phyloP scores from a whole-genome alignment of 805 yeast genomes.

The Starmerella etchellsii region DNA sequence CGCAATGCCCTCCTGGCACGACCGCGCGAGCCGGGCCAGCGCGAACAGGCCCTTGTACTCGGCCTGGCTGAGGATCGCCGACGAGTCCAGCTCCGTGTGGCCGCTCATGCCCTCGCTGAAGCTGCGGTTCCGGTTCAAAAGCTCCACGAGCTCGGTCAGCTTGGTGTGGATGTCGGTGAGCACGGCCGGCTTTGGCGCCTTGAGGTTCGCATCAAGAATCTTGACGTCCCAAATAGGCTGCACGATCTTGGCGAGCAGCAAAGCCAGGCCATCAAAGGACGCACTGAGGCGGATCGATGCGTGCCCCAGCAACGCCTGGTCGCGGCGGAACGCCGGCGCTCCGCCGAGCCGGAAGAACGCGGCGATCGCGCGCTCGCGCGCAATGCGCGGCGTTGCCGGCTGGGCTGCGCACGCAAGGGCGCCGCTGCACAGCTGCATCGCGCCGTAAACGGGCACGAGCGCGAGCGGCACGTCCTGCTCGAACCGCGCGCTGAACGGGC shows the following conservation, averaged over 20 bases:
- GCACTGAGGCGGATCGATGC: constrained; percentile 66
- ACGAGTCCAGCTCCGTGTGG: constrained; percentile 15
- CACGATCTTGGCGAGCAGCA: constrained; percentile 64
- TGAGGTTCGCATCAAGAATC: constrained; percentile 37
- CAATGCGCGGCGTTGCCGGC: constrained; percentile 34
- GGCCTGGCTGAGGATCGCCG: constrained; percentile 43
- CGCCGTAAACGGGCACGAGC: constrained; percentile 68
- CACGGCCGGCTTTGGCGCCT: constrained; percentile 1
- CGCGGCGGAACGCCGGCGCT: constrained; percentile 20
- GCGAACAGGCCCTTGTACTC: constrained; percentile 83
- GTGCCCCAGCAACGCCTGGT: constrained; percentile 16
- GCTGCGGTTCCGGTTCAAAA: constrained; percentile 34
- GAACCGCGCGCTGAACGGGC: constrained; percentile 69
- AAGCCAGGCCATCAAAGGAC: constrained; percentile 75
- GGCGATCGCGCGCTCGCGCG: constrained; percentile 28
- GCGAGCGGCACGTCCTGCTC: constrained; percentile 48
- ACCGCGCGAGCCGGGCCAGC: constrained; percentile 55
- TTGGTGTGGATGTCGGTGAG: constrained; percentile 25
- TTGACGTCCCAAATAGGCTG: constrained; percentile 66
- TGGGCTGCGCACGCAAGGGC: constrained; percentile 69
- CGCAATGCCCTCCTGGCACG: constrained; percentile 81
- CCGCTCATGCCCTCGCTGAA: constrained; percentile 32
- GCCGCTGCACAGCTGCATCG: constrained; percentile 80
- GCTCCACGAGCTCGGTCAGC: constrained; percentile 26
- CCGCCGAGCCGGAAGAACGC: constrained; percentile 23